Evolutionary conservation across 768 basidiomycete species (phyloP).

Genomic region (Phaeotremella fagi): DNA sequence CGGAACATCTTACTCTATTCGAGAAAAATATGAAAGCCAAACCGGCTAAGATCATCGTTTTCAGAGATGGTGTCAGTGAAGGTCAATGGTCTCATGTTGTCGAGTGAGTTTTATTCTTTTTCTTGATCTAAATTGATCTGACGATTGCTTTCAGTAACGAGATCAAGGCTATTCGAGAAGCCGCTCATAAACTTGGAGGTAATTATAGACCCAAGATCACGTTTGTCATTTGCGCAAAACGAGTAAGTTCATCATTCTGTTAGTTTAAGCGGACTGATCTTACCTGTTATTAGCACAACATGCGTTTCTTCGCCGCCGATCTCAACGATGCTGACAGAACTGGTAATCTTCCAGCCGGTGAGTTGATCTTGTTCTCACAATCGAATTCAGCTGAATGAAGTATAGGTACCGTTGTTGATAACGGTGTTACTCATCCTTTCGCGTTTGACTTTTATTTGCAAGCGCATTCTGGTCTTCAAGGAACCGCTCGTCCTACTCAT

Average conservation of each 20-base stretch:
- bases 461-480: conserved; percentile 43
- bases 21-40: conserved; percentile 32
- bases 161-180: conserved; percentile 32
- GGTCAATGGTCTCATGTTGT: conserved; percentile 46
- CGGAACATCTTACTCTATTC: conserved; percentile 33
- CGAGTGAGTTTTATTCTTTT: conserved; percentile 15
- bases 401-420: conserved; percentile 39
- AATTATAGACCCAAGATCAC: conserved; percentile 46
- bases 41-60: conserved; percentile 44
- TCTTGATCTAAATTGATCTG: not conserved
- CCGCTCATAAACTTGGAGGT: conserved; percentile 13
- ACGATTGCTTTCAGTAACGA: conserved; percentile 17
- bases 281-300: conserved; percentile 28
- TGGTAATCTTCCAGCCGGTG: conserved; percentile 41
- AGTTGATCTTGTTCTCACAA: not conserved
- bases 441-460: conserved; percentile 48
- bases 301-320: conserved; percentile 44
- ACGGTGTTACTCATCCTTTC: conserved; percentile 40
- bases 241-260: conserved; percentile 8
- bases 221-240: conserved; percentile 45
- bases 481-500: conserved; percentile 45
- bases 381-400: not conserved
- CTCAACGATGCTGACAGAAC: conserved; percentile 33
- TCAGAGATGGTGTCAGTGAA: conserved; percentile 47
- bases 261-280: not conserved